Evolutionary conservation across 108 stramenopile genomes (phyloP).

Genomic region (Cyclotella atomus): DNA sequence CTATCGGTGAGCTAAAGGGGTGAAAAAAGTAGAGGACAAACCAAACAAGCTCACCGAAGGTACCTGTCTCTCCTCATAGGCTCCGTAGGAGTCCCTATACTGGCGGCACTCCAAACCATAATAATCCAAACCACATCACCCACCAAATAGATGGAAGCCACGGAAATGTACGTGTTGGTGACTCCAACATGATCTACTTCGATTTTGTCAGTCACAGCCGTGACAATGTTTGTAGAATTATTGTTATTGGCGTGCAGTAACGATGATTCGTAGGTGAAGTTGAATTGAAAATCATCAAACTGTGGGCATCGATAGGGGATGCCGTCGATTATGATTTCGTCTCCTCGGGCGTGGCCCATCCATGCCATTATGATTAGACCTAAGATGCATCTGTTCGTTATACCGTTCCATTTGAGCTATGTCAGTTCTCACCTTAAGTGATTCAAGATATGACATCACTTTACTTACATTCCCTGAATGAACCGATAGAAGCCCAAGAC

Average conservation of each 20-base stretch:
- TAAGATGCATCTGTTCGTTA: background rate
- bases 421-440: too few relatives aligned
- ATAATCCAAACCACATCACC: constrained; percentile 7
- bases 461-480: constrained; percentile 24
- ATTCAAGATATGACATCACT: background rate
- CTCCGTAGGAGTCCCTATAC: constrained; percentile 17
- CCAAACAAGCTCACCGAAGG: constrained; percentile 11
- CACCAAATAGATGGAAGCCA: background rate
- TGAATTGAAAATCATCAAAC: background rate
- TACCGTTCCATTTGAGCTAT: too few relatives aligned
- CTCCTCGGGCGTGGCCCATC: background rate
- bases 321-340: background rate
- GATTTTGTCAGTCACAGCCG: background rate
- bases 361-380: background rate
- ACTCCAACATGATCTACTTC: background rate
- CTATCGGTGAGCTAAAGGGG: too few relatives aligned
- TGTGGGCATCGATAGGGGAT: background rate
- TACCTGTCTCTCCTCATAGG: background rate
- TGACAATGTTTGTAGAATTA: too few relatives aligned
- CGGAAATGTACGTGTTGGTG: background rate
- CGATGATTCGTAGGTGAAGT: background rate
- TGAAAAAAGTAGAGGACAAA: too few relatives aligned
- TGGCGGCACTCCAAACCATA: constrained; percentile 4
- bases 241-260: background rate
- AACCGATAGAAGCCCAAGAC: constrained; percentile 9